A percentile compares a stretch with the other conserved stretches of the same genome.
These are phyloP conservation scores for Taphrina pruni DNA, from an alignment of 1,139 yeast genomes.

Conservation along the genomic window DNA sequence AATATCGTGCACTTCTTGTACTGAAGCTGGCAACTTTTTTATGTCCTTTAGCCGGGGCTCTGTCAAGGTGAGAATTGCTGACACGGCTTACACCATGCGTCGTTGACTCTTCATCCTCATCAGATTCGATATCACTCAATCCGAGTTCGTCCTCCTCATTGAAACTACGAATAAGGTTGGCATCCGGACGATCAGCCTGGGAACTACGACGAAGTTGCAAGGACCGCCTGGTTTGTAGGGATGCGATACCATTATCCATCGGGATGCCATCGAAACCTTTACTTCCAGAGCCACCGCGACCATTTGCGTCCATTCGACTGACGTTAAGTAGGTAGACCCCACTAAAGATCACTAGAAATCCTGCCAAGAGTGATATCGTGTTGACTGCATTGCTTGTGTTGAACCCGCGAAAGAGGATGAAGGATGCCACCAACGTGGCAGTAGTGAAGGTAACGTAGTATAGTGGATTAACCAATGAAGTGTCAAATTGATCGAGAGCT, in stretches of 20 bases:
- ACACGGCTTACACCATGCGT: background rate
- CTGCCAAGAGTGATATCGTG: constrained; percentile 82
- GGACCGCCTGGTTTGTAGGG: constrained; percentile 70
- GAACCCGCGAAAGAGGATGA: constrained; percentile 84
- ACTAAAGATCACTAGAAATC: constrained; percentile 82
- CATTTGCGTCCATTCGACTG: constrained; percentile 46
- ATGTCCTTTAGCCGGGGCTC: constrained; percentile 6
- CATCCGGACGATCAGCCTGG: constrained; percentile 27
- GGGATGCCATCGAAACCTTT: constrained; percentile 76
- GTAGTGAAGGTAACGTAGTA: constrained; percentile 93
- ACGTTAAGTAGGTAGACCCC: constrained; percentile 80
- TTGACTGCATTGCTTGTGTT: constrained; percentile 82
- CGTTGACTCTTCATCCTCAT: constrained; percentile 22
- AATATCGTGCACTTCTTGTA: constrained; percentile 18
- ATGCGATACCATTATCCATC: constrained; percentile 83
- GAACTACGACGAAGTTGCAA: constrained; percentile 54
- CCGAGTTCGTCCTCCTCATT: constrained; percentile 22
- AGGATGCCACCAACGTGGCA: constrained; percentile 82
- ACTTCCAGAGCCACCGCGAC: constrained; percentile 57
- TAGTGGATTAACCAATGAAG: constrained; percentile 88
- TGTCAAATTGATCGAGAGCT: constrained; percentile 90
- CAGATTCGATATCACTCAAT: constrained; percentile 35
- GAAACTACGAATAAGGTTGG: constrained; percentile 27
- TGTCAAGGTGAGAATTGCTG: constrained; percentile 7
- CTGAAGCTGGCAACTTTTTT: constrained; percentile 31